phyloP scores from a whole-genome alignment of 2,329 filamentous ascomycete species.

The Aureobasidium sp. region DNA sequence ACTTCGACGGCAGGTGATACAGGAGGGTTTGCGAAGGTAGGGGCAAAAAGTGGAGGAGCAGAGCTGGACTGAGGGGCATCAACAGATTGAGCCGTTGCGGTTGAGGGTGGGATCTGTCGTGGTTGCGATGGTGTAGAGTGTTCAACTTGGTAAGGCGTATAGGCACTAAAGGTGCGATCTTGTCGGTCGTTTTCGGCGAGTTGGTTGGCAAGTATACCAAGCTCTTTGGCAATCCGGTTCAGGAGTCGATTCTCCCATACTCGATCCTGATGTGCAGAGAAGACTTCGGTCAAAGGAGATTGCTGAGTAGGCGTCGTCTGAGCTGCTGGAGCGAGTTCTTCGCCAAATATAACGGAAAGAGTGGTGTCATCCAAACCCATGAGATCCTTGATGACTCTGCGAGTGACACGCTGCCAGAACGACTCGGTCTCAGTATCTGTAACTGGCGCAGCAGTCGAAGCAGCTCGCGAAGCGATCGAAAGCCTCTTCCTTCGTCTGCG shows the following conservation, averaged over 20 bases:
- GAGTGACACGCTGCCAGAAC: slow-evolving; percentile 72
- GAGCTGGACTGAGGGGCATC: slow-evolving; percentile 22
- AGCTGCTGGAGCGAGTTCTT: slow-evolving; percentile 50
- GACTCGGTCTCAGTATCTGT: slow-evolving; percentile 49
- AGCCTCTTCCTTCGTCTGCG: slow-evolving; percentile 52
- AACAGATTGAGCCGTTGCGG: slow-evolving; percentile 22
- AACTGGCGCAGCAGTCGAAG: slow-evolving; percentile 22
- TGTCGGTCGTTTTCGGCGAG: slow-evolving; percentile 72
- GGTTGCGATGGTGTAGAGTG: slow-evolving; percentile 19
- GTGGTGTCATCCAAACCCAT: slow-evolving; percentile 84
- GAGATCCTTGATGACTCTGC: slow-evolving; percentile 77
- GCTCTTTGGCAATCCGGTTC: slow-evolving; percentile 75
- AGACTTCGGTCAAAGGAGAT: slow-evolving; percentile 23
- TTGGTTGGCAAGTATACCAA: slow-evolving; percentile 75
- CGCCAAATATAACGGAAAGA: slow-evolving; percentile 79
- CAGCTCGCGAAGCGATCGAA: slow-evolving; percentile 39
- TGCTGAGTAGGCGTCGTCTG: slow-evolving; percentile 25
- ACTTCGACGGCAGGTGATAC: slow-evolving; percentile 25
- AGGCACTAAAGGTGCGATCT: slow-evolving; percentile 67
- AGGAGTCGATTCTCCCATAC: slow-evolving; percentile 71
- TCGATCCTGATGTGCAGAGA: slow-evolving; percentile 24
- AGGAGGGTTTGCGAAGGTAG: slow-evolving; percentile 35
- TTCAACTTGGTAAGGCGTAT: slow-evolving; percentile 35
- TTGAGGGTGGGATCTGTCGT: slow-evolving; percentile 19
- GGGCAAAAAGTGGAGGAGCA: slow-evolving; percentile 38